Conservation (phyloP, 306 rosid genomes). For the Citrullus mucosospermus region DNA sequence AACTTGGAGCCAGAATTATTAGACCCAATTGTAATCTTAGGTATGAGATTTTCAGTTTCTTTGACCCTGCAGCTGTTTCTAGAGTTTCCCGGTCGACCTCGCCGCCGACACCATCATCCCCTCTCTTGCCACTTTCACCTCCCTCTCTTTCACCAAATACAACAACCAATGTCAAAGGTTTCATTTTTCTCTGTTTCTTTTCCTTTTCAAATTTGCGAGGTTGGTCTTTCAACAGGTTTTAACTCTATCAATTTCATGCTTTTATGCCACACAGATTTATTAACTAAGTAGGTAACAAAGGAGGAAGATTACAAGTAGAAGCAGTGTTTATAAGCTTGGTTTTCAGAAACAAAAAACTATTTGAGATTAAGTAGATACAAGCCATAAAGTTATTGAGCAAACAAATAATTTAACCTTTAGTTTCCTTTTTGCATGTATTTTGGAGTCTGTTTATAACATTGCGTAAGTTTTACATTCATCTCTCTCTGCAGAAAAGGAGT, state of each 20-base stretch:
- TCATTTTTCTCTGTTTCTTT: neutral
- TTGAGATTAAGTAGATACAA: too few relatives aligned
- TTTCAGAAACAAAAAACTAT: too few relatives aligned
- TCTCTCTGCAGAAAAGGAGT: neutral
- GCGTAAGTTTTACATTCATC: neutral
- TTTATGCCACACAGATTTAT: too few relatives aligned
- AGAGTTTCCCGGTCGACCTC: neutral
- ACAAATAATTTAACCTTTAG: neutral
- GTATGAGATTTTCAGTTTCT: neutral
- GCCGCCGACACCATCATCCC: neutral
- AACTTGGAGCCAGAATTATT: neutral
- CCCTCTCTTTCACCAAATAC: neutral
- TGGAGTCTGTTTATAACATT: neutral
- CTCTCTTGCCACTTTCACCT: neutral
- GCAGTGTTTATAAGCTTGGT: too few relatives aligned
- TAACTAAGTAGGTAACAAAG: too few relatives aligned
- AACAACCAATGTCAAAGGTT: neutral
- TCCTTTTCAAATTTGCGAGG: neutral
- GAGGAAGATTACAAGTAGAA: too few relatives aligned
- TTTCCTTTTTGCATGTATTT: neutral
- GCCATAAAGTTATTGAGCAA: neutral
- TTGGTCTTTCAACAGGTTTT: neutral
- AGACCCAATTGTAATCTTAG: neutral
- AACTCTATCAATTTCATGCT: too few relatives aligned
- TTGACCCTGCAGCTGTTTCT: neutral